phyloP scores from a whole-genome alignment of 2,329 filamentous ascomycete species.

The Trichoderma hamatum region DNA sequence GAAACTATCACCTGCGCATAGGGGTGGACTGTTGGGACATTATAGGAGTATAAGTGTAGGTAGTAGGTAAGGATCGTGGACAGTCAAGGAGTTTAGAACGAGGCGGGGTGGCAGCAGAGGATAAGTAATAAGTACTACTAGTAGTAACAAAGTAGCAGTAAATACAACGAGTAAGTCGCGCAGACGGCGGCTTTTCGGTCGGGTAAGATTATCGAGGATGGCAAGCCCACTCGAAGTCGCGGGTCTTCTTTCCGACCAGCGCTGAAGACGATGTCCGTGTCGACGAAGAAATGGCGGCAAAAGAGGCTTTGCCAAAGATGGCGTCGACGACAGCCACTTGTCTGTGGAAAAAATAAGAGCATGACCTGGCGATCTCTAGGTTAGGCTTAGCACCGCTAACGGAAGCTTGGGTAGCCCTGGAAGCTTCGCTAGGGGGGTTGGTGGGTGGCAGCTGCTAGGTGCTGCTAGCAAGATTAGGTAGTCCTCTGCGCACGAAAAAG shows the following conservation, averaged over 20 bases:
- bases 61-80: background rate
- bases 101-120: background rate
- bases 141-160: too few relatives aligned
- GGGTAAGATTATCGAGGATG: background rate
- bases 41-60: background rate
- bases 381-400: background rate
- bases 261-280: background rate
- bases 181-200: background rate
- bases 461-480: too few relatives aligned
- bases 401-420: slow-evolving; percentile 4
- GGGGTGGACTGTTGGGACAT: slow-evolving; percentile 8
- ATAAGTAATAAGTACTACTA: background rate
- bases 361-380: slow-evolving; percentile 1
- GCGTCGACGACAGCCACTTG: background rate
- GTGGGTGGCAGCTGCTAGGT: background rate
- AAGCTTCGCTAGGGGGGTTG: background rate
- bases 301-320: background rate
- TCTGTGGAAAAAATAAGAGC: background rate
- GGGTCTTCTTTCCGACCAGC: background rate
- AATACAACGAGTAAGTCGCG: background rate
- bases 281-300: background rate
- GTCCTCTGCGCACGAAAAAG: too few relatives aligned
- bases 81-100: background rate
- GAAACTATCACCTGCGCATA: slow-evolving; percentile 7
- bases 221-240: background rate